These are phyloP conservation scores for Zoysia matrella DNA, from an alignment of 202 grass and related monocot genomes.

Conservation along the genomic window DNA sequence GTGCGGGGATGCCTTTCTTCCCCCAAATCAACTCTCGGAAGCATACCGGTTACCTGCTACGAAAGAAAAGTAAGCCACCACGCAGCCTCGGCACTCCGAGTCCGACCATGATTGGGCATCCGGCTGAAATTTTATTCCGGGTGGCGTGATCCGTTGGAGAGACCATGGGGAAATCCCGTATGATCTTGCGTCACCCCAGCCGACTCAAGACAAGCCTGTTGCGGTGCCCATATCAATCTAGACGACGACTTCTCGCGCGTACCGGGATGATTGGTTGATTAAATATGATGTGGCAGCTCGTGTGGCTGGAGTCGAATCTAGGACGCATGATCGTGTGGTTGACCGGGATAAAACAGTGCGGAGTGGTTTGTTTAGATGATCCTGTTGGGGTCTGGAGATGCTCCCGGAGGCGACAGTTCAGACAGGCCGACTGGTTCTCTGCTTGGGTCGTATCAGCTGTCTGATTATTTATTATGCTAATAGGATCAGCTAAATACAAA, in stretches of 20 bases:
- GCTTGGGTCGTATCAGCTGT: background rate
- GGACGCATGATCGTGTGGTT: slow-evolving; percentile 1
- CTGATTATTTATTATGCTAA: background rate
- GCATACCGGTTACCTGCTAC: slow-evolving; percentile 47
- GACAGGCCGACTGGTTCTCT: background rate
- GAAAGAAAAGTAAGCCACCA: slow-evolving; percentile 48
- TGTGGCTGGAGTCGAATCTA: slow-evolving; percentile 10
- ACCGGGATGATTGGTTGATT: background rate
- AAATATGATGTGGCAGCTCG: slow-evolving; percentile 5
- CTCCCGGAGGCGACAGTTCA: slow-evolving; percentile 23
- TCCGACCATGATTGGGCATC: slow-evolving; percentile 32
- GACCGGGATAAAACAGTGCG: slow-evolving; percentile 30
- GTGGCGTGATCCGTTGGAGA: slow-evolving; percentile 49
- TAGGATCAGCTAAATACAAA: background rate
- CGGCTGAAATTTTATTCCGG: slow-evolving; percentile 7
- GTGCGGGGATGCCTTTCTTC: slow-evolving; percentile 8
- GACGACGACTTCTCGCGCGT: slow-evolving; percentile 35
- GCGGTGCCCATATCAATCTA: background rate
- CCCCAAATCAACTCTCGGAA: slow-evolving; percentile 32
- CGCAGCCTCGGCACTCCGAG: background rate
- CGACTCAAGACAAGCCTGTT: slow-evolving; percentile 12
- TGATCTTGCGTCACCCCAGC: slow-evolving; percentile 39
- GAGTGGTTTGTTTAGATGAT: slow-evolving; percentile 10
- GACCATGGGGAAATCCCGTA: background rate
- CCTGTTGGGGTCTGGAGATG: slow-evolving; percentile 10